Percentiles rank a stretch among this genome's conserved stretches.
These are phyloP conservation scores for Sonneratia alba DNA, from an alignment of 345 rosid genomes.

Conservation along the genomic window DNA sequence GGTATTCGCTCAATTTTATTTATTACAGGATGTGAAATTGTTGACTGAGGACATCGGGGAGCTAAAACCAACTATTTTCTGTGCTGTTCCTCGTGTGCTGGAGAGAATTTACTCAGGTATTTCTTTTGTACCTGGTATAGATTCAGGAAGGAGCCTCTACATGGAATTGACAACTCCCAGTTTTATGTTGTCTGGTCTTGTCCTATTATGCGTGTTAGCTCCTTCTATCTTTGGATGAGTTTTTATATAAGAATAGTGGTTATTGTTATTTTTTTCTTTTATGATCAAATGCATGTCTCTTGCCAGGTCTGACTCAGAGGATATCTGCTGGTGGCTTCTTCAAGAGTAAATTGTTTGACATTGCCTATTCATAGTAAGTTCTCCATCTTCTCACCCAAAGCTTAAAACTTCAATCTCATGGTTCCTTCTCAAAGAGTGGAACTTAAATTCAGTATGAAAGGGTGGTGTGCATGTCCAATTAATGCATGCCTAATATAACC, in stretches of 20 bases:
- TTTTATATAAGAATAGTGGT: neutral
- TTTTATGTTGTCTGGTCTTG: neutral
- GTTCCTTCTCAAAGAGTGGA: neutral
- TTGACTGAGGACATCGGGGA: slow-evolving; percentile 81
- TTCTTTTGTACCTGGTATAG: neutral
- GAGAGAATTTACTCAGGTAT: slow-evolving; percentile 75
- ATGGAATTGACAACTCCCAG: neutral
- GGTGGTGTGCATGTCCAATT: neutral
- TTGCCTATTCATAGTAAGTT: slow-evolving; percentile 73
- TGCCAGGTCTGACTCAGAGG: slow-evolving; percentile 77
- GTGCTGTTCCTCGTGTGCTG: slow-evolving; percentile 97
- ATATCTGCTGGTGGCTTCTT: slow-evolving; percentile 56
- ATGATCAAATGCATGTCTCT: slow-evolving; percentile 4
- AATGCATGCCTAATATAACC: neutral
- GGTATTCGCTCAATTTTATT: slow-evolving; percentile 8
- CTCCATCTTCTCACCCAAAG: slow-evolving; percentile 4
- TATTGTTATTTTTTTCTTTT: neutral
- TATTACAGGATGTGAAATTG: slow-evolving; percentile 72
- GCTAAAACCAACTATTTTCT: slow-evolving; percentile 82
- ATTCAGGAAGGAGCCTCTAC: neutral
- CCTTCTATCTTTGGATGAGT: neutral
- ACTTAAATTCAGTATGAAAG: neutral
- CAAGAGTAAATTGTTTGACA: slow-evolving; percentile 49
- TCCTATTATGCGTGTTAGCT: neutral
- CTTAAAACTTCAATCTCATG: neutral